Base-by-base conservation (phyloP, 768 basidiomycete species). In the Serendipita sp. region DNA sequence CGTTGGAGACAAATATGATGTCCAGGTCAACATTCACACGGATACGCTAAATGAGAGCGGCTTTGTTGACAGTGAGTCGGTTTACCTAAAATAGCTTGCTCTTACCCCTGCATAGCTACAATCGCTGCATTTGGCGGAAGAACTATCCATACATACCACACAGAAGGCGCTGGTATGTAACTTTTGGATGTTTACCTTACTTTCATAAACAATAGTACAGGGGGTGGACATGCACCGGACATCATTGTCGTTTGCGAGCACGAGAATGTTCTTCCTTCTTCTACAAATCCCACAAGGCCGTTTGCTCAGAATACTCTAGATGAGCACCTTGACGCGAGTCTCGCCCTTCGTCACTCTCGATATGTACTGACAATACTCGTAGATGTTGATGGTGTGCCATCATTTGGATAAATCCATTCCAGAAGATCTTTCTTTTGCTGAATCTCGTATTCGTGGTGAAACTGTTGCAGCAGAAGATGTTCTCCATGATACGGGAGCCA, bases 351-450 rank as follows among this genome's bases (percentile, higher is more conserved):
- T 52, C 38, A 36, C 23, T 47, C 44, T 65, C 36, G 35, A 35
- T 60, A 60, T 13, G 13, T 3, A 13, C 13, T 65, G 46, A 44
- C 58, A 48, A 8, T 36, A 44, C 45, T 7, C 13, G 2, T 69
- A 96, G 94, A 99, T 98, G 96, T 79, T 98, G 28, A 97, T 98
- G 92, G 93, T 97, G n/a, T 96, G 93, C 73, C 95, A 99, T 73
- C 95, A 99, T 74, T 82, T 99, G 65, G 91, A 96, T 76, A 83
- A 79, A 69, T 81, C 79, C n/a, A 91, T 95, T 68, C 82, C 88
- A 1, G 96, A 99, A 76, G 96, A 99, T 69, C 79, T 97, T 46
- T 83, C 88, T 1, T 99, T 99, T 70, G 95, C 96, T 2, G 94
- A 98, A 68, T 97, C 95, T 5, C 88, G 96, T 41, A 98, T 99